phyloP scores from a whole-genome alignment of 164 flowering plant genomes.

The Sextonia rubra region DNA sequence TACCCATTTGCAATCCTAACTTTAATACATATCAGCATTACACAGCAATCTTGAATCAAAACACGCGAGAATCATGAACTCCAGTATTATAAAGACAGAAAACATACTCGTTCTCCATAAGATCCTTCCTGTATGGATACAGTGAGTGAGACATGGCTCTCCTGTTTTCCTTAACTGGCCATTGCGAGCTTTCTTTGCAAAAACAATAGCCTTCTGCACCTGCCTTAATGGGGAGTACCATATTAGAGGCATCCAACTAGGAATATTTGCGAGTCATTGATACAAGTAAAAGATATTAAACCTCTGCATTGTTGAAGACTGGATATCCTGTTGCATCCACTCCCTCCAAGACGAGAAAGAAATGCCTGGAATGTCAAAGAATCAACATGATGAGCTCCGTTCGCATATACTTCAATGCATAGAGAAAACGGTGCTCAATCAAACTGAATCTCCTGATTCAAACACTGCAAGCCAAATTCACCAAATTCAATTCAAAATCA shows the following conservation, averaged over 20 bases:
- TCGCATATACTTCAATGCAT: neutral
- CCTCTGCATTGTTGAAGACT: conserved; percentile 69
- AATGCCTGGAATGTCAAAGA: conserved; percentile 3
- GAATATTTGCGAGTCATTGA: conserved; percentile 13
- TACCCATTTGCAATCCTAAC: too few species aligned
- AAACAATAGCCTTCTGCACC: conserved; percentile 91
- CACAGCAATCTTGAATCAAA: neutral
- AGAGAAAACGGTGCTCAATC: neutral
- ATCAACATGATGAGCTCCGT: conserved; percentile 22
- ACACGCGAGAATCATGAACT: neutral
- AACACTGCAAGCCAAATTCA: neutral
- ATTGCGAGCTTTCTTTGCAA: conserved; percentile 80
- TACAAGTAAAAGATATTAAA: conserved; percentile 33
- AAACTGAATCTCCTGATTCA: conserved; percentile 1
- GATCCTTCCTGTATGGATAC: conserved; percentile 86
- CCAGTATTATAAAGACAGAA: neutral
- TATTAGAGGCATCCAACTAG: conserved; percentile 23
- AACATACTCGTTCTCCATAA: conserved; percentile 64
- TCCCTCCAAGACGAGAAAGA: conserved; percentile 54
- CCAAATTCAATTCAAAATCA: neutral
- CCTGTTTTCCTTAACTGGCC: conserved; percentile 87
- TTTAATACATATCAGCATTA: too few species aligned
- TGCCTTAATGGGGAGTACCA: conserved; percentile 51
- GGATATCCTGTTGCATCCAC: conserved; percentile 83
- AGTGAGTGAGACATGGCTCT: conserved; percentile 58